Percentiles rank a stretch among this genome's conserved stretches.
Conservation (phyloP, 208 protist species). For the Trypanosoma scelopori region DNA sequence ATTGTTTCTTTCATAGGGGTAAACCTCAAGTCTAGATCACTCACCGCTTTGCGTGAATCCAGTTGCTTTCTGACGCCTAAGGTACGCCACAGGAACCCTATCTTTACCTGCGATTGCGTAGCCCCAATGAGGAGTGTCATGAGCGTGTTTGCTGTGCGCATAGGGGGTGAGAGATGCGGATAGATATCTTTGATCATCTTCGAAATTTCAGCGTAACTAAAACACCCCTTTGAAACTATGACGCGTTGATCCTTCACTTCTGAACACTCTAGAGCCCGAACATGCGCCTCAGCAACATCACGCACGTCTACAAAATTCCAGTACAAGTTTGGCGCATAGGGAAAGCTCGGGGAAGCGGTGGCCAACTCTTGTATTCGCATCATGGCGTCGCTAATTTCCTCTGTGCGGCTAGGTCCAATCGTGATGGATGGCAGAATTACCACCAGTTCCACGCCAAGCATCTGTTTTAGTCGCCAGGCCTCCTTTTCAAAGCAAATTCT, state of each 20-base stretch:
- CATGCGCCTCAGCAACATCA: conserved; percentile 85
- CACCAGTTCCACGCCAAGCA: conserved; percentile 88
- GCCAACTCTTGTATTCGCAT: conserved; percentile 67
- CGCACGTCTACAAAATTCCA: conserved; percentile 92
- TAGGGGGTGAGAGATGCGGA: conserved; percentile 80
- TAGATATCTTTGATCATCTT: conserved; percentile 68
- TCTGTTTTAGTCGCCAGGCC: conserved; percentile 84
- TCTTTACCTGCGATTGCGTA: conserved; percentile 53
- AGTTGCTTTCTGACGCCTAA: conserved; percentile 79
- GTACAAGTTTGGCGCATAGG: conserved; percentile 80
- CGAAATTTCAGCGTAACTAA: conserved; percentile 70
- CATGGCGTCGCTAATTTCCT: conserved; percentile 84
- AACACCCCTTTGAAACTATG: conserved; percentile 79
- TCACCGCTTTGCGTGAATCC: conserved; percentile 50
- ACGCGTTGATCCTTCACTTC: conserved; percentile 81
- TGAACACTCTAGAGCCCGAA: conserved; percentile 71
- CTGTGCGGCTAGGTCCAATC: conserved; percentile 81
- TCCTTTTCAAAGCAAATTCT: conserved; percentile 87
- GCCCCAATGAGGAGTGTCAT: conserved; percentile 72
- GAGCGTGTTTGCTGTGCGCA: conserved; percentile 71
- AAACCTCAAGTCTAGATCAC: conserved; percentile 67
- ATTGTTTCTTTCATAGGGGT: conserved; percentile 81
- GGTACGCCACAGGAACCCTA: conserved; percentile 81
- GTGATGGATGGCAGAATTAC: conserved; percentile 84
- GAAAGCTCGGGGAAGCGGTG: conserved; percentile 64